Base-by-base conservation (phyloP, 306 rosid species). In the Parietaria judaica region DNA sequence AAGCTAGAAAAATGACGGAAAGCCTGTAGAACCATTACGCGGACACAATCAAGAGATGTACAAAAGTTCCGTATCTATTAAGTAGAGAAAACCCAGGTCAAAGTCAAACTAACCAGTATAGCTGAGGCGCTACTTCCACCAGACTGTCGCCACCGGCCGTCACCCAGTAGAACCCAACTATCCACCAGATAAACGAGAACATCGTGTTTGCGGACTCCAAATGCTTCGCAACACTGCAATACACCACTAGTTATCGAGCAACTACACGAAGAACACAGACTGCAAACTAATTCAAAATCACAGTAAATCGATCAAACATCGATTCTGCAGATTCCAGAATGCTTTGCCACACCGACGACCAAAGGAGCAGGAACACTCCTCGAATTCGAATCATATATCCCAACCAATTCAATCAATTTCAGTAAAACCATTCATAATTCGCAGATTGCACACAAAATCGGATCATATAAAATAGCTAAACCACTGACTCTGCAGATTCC, bases 131-230 rank as follows among this genome's bases (percentile, higher is more conserved):
- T 37, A 72, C 95, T 38, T 38, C 64, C 11, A 78, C 83, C 82
- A 92, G 76, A 67, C 67, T 74, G 66, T 86, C 86, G 68, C 94
- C 96, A 39, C 98, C 95, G 51, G 84, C 83, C 43, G 90, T 86
- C 44, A 92, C 96, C 98, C 96, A 92, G 76, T 88, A 92, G 81
- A 92, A 86, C 58, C 99, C 99, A 61, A 86, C 36, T 11, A 84
- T 62, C 99, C 99, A 92, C 99, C 99, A 92, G 41, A 88, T 31
- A 63, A 92, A 84, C 13, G 99, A 80, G 56, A 92, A 85, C 83
- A 82, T 72, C 2, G 95, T 84, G 66, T 88, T 88, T 58, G 85
- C 95, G 34, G 99, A 86, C 73, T 88, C 95, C 37, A 92, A 47
- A 72, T 76, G 72, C 77, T 86, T 88, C 34, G 73, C 69, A 65